Evolutionary conservation across 306 rosid genomes (phyloP).

Genomic region (Corylus americana): DNA sequence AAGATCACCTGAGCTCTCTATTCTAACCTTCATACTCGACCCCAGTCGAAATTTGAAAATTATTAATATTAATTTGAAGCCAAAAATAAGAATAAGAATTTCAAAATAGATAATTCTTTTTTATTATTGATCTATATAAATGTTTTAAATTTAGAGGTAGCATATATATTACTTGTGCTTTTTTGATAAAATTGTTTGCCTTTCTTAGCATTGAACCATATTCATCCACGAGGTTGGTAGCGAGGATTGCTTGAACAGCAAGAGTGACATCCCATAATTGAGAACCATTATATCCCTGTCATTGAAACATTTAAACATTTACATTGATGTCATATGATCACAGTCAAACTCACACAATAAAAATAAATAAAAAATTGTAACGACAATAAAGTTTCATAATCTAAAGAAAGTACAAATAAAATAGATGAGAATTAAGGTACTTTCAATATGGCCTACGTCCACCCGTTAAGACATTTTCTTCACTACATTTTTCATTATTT

Average conservation of each 20-base stretch:
- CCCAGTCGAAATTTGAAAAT: background rate
- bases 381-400: too few species aligned
- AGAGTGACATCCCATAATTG: constrained; percentile 70
- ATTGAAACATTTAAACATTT: background rate
- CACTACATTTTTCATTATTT: too few species aligned
- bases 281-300: constrained; percentile 74
- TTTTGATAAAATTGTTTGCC: constrained; percentile 54
- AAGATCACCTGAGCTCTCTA: constrained; percentile 40
- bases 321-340: background rate
- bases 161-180: constrained; percentile 47
- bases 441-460: too few species aligned
- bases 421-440: too few species aligned
- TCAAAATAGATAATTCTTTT: background rate
- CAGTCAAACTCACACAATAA: background rate
- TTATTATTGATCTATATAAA: background rate
- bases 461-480: too few species aligned
- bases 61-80: background rate
- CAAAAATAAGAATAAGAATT: background rate
- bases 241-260: constrained; percentile 68
- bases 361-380: too few species aligned
- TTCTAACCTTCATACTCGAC: constrained; percentile 33
- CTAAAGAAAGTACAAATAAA: too few species aligned
- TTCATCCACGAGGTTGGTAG: constrained; percentile 53
- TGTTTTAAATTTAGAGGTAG: background rate
- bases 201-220: constrained; percentile 54